These are phyloP conservation scores for Linderina pennispora DNA, from an alignment of 192 early-diverging fungal species.

Conservation along the genomic window DNA sequence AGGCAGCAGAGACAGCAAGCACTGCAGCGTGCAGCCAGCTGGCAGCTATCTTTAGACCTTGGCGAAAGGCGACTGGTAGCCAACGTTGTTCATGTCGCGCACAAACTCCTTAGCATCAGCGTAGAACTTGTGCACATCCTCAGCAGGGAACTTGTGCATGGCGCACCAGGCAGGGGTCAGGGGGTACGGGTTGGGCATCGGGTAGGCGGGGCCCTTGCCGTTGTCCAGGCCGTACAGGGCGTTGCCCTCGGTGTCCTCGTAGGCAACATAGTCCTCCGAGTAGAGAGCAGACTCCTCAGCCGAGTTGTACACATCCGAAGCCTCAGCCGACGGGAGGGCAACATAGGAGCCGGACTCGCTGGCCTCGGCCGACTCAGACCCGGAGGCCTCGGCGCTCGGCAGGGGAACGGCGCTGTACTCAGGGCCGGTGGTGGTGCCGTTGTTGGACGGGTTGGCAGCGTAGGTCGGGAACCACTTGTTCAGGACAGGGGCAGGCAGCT, in stretches of 20 bases:
- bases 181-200: conserved; percentile 42
- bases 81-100: conserved; percentile 28
- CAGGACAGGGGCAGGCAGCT: conserved; percentile 18
- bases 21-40: neutral
- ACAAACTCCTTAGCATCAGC: conserved; percentile 31
- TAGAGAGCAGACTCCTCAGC: conserved; percentile 3
- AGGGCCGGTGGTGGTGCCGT: conserved; percentile 7
- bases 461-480: conserved; percentile 45
- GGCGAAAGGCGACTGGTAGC: conserved; percentile 43
- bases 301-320: neutral
- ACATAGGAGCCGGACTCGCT: neutral
- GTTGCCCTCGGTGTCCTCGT: conserved; percentile 3
- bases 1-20: no score
- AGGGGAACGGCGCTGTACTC: conserved; percentile 5
- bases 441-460: conserved; percentile 9
- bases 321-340: conserved; percentile 5
- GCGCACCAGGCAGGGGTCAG: conserved; percentile 14
- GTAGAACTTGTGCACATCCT: conserved; percentile 34
- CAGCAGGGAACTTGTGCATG: conserved; percentile 36
- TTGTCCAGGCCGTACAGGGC: conserved; percentile 12
- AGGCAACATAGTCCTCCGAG: conserved; percentile 14
- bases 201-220: conserved; percentile 19
- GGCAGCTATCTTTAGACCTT: conserved; percentile 9
- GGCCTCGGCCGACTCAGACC: neutral
- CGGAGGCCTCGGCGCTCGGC: neutral